Evolutionary conservation across 805 yeast species (phyloP), one percentile per base, ranked within the genome.

Genomic region (Gaillardinia entomophila): DNA sequence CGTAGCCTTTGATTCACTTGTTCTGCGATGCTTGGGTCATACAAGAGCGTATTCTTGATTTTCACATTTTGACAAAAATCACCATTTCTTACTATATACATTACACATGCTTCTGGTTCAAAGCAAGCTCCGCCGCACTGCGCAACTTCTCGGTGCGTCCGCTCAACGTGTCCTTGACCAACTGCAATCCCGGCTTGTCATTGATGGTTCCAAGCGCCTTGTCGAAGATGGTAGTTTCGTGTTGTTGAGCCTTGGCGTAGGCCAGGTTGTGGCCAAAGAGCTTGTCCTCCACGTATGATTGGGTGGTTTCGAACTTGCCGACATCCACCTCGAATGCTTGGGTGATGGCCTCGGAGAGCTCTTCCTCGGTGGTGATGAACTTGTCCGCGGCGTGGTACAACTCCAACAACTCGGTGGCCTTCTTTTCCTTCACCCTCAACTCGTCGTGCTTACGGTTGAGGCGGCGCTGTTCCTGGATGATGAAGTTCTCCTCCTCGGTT

Each of bases 361-460:
- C 77, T 31, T 68, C 73, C 55, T 83, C 95, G 19, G 80, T 80
- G 25, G 85, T 75, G 45, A 87, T 83, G 58, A 77, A 88, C 27
- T 71, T 66, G 17, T 73, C 69, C 1, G 90, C 64, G 2, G 79
- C 73, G 48, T 86, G 86, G 57, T 84, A 87, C 33, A 89, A 68
- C 42, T 75, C 81, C 38, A 89, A 61, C 30, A 88, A 58, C 30
- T 72, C 64, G 25, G 62, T 62, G 12, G 88, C 76, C 45, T 72
- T 72, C 27, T 61, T 57, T 40, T 74, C 76, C 43, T 75, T 68
- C 4, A 66, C 68, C 31, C 60, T 62, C 37, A 81, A 67, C 45
- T 78, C 78, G 11, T 59, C 52, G 26, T 69, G 60, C 40, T 72
- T 66, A 53, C 92, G 72, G 58, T 88, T 89, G 45, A 82, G 73